Evolutionary conservation across 140 eudicot species (phyloP).

Genomic region (Stevia rebaudiana): DNA sequence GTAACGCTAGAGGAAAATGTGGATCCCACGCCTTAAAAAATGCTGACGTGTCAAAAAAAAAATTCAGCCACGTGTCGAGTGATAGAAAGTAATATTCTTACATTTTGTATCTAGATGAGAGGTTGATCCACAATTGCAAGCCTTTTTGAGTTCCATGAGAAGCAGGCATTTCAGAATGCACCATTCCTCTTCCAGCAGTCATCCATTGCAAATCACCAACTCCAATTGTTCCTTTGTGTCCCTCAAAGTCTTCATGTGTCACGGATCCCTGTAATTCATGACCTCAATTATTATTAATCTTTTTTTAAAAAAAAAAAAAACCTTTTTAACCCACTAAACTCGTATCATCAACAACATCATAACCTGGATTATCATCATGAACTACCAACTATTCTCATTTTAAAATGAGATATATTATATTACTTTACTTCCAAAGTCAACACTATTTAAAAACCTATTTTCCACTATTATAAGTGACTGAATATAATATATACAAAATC

Average conservation of each 20-base stretch:
- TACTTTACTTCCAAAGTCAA: conserved; percentile 15
- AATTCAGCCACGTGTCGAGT: too few relatives aligned
- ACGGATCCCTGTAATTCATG: conserved; percentile 59
- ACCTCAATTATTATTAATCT: conserved; percentile 17
- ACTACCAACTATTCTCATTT: conserved; percentile 2
- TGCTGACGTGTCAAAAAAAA: neutral
- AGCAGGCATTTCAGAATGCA: conserved; percentile 94
- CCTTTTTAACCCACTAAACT: conserved; percentile 19
- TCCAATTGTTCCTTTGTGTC: conserved; percentile 73
- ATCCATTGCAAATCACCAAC: conserved; percentile 90
- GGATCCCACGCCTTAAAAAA: neutral
- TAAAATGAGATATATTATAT: conserved; percentile 1
- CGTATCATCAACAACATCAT: conserved; percentile 13
- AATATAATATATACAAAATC: neutral
- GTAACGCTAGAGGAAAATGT: neutral
- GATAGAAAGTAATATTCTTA: conserved; percentile 3
- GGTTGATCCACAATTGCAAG: conserved; percentile 82
- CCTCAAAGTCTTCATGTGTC: conserved; percentile 83
- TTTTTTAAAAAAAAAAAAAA: too few relatives aligned
- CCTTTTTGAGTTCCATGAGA: conserved; percentile 71
- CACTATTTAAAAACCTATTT: neutral
- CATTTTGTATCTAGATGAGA: conserved; percentile 73
- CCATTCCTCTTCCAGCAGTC: conserved; percentile 95
- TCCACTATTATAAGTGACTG: neutral
- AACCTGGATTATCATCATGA: conserved; percentile 7